Evolutionary conservation across 345 rosid genomes (phyloP), one percentile per base, ranked within the genome.

Genomic region (Eucalyptus decipiens): DNA sequence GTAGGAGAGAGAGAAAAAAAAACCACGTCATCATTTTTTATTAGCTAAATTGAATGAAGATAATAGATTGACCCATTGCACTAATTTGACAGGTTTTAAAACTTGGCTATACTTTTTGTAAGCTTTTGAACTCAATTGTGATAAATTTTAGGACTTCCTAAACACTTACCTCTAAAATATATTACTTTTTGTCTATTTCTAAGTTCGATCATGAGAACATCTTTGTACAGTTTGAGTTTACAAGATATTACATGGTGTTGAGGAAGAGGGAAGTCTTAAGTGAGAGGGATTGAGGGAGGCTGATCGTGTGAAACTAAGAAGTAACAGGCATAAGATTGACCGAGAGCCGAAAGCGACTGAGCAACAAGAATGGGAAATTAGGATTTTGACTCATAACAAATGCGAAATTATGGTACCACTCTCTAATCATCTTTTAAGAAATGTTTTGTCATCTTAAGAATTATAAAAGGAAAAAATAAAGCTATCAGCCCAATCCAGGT

Each of bases 21-120:
- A 52, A 6, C 11, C 6, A 54, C 0, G 1, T 56, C 30, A 56
- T 56, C 6, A 10, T 56, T 56, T 56, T 56, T 10, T 23, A 56
- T 56, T 56, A 56, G 13, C 12, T 24, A 54, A 54, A 54, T 23
- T 54, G 28, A 54, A 54, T 54, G 12, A 54, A 54, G 12, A 23
- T 23, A 56, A 23, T 0, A 23, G 1, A 0, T 21, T 56, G 28
- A 56, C 3, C 28, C 1, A 56, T 56, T 10, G 62, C 0, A 56
- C 30, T 7, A 56, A 23, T 23, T 56, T 21, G 3, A 24, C 0
- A 56, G 11, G 3, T 56, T 24, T 56, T 56, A 56, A 0, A 24
- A 56, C 3, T 56, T 10, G 4, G 23, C 23, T 56, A 0, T 3
- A 56, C 1, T 56, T 56, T 56, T 52, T 52, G 24, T 52, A 52